Base-by-base conservation (phyloP, 371 early-diverging fungal genomes). In the Mortierella sp. region DNA sequence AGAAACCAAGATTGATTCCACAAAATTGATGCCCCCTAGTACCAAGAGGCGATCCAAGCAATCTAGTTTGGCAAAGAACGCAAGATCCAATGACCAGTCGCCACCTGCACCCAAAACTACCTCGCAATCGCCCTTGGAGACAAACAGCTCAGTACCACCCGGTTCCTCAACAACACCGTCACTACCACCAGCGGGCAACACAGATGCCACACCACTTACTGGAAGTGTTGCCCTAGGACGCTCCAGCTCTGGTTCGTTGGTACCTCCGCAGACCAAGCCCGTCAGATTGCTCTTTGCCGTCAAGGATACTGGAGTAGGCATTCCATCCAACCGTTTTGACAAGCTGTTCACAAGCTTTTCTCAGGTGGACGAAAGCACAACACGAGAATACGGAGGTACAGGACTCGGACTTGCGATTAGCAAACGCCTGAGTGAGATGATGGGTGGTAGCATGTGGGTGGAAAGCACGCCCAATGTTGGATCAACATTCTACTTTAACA, bases 221-320 rank as follows among this genome's bases (percentile, higher is more conserved):
- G n/a, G n/a, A n/a, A n/a, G n/a, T n/a, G n/a, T n/a, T n/a, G n/a
- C n/a, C n/a, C n/a, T n/a, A n/a, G n/a, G n/a, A n/a, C n/a, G 70
- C 0, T 62, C 63, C 0, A 16, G 17, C 54, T 78, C 5, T 78
- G 78, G 78, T 66, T 67, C 16, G 79, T 79, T 62, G 31, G 41
- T 17, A 17, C 10, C 46, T 16, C 63, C 0, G 81, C 80, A n/a
- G 90, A 89, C 53, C 85, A 86, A 9, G 90, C 88, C 12, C 84
- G 85, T 43, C 58, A 49, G 57, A 34, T 34, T 82, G 37, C 24
- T 79, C 22, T 71, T 86, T 55, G 71, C 81, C 10, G 88, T 90
- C 14, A 69, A 57, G 54, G 91, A 90, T 60, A 83, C 88, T 0
- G 91, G 91, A 25, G 86, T 71, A 71, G 90, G 90, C 41, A 89